A percentile compares a stretch with the other conserved stretches of the same genome.
These are phyloP conservation scores for Lophium mytilinum DNA, from an alignment of 495 filamentous ascomycete species.

Conservation along the genomic window DNA sequence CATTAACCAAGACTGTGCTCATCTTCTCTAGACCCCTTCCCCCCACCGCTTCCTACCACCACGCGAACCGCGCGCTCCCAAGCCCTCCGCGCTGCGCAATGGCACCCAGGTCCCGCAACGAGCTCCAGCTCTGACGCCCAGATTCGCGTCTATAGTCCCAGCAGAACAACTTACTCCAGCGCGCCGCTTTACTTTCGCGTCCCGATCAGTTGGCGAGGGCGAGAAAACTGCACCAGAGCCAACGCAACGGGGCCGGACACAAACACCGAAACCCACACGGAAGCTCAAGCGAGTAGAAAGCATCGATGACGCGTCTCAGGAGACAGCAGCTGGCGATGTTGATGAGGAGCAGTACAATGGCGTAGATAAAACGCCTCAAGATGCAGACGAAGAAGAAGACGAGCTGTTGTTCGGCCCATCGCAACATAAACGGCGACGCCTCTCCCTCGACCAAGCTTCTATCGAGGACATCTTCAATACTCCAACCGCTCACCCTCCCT, in stretches of 20 bases:
- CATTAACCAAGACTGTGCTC: not conserved
- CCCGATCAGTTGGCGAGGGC: not conserved
- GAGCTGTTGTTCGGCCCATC: slow-evolving; percentile 15
- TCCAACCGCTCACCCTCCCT: not conserved
- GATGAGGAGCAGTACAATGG: slow-evolving; percentile 1
- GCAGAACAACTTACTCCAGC: not conserved
- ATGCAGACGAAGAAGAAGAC: slow-evolving; percentile 7
- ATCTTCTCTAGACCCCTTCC: not conserved
- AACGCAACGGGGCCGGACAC: not conserved
- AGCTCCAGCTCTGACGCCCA: not conserved
- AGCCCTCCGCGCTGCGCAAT: not conserved
- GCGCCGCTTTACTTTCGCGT: not conserved
- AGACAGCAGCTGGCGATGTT: not conserved
- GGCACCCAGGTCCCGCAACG: not conserved
- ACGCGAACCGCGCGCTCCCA: not conserved
- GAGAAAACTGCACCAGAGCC: not conserved
- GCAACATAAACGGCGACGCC: slow-evolving; percentile 13
- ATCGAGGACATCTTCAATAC: not conserved
- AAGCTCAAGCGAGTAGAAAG: slow-evolving; percentile 13
- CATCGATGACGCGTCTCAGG: slow-evolving; percentile 17
- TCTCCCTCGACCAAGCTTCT: not conserved
- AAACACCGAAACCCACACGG: not conserved
- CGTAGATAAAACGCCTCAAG: not conserved
- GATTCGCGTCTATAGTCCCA: not conserved
- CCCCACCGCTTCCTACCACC: not conserved